Conservation (phyloP, 1,139 yeast species). For the Yamadazyma spencermartinsiae region DNA sequence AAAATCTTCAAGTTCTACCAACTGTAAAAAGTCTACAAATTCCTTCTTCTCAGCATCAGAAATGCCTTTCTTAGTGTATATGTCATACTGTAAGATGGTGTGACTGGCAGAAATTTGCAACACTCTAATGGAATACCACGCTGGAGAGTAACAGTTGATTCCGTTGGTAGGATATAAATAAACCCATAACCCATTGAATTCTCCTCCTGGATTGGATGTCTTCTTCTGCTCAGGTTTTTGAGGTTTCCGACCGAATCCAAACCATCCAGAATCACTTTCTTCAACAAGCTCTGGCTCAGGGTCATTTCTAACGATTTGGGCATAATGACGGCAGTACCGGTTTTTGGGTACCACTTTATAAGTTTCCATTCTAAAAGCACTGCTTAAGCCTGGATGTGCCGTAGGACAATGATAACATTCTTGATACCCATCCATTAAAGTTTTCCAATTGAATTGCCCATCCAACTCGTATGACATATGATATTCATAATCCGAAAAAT, state of each 20-base stretch:
- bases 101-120: conserved; percentile 53
- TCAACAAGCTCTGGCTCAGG: conserved; percentile 11
- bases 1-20: conserved; percentile 61
- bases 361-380: conserved; percentile 64
- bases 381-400: conserved; percentile 59
- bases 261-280: conserved; percentile 46
- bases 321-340: conserved; percentile 59
- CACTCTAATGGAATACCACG: conserved; percentile 64
- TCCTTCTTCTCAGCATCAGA: conserved; percentile 52
- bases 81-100: conserved; percentile 59
- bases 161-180: conserved; percentile 61
- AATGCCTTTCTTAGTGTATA: conserved; percentile 60
- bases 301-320: conserved; percentile 23
- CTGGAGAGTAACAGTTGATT: conserved; percentile 63
- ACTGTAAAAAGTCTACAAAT: conserved; percentile 61
- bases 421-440: conserved; percentile 67
- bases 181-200: conserved; percentile 61
- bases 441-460: conserved; percentile 65
- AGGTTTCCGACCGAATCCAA: conserved; percentile 43
- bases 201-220: conserved; percentile 55
- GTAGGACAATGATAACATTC: conserved; percentile 70
- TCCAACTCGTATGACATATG: conserved; percentile 66
- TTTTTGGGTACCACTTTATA: conserved; percentile 60
- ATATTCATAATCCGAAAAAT: conserved; percentile 59
- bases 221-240: conserved; percentile 21